Conservation (phyloP, 768 basidiomycete genomes). For the Leccinellum albellum region DNA sequence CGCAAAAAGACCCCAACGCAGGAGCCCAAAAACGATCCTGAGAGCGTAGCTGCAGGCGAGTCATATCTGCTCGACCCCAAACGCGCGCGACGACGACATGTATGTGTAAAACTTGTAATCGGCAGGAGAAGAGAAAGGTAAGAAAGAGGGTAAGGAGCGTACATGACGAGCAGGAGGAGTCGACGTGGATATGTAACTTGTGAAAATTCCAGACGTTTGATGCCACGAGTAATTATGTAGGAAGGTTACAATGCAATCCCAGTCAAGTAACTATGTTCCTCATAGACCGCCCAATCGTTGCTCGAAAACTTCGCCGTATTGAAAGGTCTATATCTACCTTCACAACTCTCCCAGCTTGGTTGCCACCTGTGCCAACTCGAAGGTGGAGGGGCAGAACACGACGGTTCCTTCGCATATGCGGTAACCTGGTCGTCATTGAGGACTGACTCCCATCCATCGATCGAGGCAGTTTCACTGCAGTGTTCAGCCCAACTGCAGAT, state of each 20-base stretch:
- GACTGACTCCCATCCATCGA: background rate
- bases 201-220: no score
- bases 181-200: no score
- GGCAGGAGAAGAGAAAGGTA: background rate
- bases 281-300: background rate
- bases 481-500: background rate
- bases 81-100: constrained; percentile 22
- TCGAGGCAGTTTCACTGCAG: background rate
- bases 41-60: background rate
- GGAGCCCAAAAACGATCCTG: constrained; percentile 17
- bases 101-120: constrained; percentile 14
- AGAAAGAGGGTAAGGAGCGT: background rate
- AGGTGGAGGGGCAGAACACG: background rate
- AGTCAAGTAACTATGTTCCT: no score
- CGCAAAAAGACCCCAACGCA: constrained; percentile 29
- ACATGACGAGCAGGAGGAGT: background rate
- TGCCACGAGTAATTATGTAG: no score
- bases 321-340: background rate
- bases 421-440: background rate
- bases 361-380: background rate
- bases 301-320: background rate
- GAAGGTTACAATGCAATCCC: no score
- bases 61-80: background rate
- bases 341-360: background rate
- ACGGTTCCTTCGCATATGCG: background rate